Conservation (phyloP, 305 asterid species). For the Fraxinus ornus region DNA sequence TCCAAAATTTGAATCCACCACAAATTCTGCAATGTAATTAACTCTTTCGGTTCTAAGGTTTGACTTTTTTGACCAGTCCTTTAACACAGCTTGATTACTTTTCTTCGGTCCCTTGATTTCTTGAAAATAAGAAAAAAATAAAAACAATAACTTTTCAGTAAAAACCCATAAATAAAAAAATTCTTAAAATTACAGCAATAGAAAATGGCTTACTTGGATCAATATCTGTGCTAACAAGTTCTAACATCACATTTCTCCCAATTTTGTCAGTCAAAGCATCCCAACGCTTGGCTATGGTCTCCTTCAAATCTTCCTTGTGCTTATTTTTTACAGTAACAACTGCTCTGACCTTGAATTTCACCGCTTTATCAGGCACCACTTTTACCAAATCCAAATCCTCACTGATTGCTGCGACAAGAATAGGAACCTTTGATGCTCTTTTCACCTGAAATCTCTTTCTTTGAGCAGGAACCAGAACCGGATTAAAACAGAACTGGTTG, state of each 20-base stretch:
- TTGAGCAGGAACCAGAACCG: conserved; percentile 17
- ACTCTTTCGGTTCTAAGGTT: conserved; percentile 74
- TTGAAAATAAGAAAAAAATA: conserved; percentile 18
- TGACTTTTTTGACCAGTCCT: conserved; percentile 87
- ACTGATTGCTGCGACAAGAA: conserved; percentile 65
- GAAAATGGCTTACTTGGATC: conserved; percentile 72
- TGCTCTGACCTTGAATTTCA: conserved; percentile 74
- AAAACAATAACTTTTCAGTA: background rate
- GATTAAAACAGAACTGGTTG: conserved; percentile 23
- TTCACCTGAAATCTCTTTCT: conserved; percentile 34
- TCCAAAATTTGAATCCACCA: conserved; percentile 79
- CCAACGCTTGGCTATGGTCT: conserved; percentile 59
- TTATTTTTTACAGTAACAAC: conserved; percentile 81
- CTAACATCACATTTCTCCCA: conserved; percentile 78
- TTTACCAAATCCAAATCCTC: conserved; percentile 70
- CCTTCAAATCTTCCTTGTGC: conserved; percentile 73
- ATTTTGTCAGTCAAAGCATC: conserved; percentile 79
- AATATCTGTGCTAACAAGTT: conserved; percentile 70
- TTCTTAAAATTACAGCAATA: background rate
- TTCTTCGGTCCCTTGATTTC: conserved; percentile 72
- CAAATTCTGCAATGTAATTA: conserved; percentile 70
- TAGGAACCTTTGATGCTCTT: conserved; percentile 13
- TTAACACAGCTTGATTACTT: conserved; percentile 61
- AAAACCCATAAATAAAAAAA: background rate
- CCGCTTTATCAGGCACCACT: conserved; percentile 66